Percentiles rank a stretch among this genome's conserved stretches.
Conservation (phyloP, 768 basidiomycete species). For the Hysterangium stoloniferum region DNA sequence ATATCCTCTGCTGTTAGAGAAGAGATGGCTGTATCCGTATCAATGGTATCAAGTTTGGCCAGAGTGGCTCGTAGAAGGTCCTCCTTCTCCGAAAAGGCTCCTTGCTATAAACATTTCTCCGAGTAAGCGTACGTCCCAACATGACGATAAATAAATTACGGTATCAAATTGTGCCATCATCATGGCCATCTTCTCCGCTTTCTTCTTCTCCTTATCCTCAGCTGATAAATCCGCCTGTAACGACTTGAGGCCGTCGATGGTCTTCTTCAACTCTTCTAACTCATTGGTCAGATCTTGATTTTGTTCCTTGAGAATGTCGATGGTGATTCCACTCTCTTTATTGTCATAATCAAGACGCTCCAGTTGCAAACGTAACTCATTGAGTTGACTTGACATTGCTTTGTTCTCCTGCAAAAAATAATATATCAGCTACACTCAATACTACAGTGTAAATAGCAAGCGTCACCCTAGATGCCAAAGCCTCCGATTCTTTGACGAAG, state of each 20-base stretch:
- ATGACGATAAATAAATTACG: constrained; percentile 39
- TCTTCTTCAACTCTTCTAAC: constrained; percentile 81
- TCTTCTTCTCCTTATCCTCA: constrained; percentile 98
- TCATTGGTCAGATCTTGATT: constrained; percentile 80
- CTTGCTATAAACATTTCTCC: constrained; percentile 47
- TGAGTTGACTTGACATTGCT: constrained; percentile 84
- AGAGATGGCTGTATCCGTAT: constrained; percentile 46
- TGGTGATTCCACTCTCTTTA: constrained; percentile 87
- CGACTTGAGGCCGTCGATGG: constrained; percentile 68
- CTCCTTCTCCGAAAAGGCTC: constrained; percentile 93
- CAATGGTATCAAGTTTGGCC: constrained; percentile 76
- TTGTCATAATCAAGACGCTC: constrained; percentile 93
- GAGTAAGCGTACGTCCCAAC: constrained; percentile 2
- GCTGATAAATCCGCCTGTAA: constrained; percentile 78
- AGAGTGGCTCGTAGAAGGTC: constrained; percentile 83
- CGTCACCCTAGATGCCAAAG: constrained; percentile 57
- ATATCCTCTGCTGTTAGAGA: constrained; percentile 70
- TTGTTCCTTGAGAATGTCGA: constrained; percentile 94
- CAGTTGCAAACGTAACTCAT: constrained; percentile 85
- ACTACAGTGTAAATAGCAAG: not conserved
- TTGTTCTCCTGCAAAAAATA: constrained; percentile 71
- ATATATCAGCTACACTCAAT: constrained; percentile 4
- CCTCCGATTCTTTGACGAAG: constrained; percentile 89
- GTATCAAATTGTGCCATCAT: constrained; percentile 99
- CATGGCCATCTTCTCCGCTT: constrained; percentile 97